A percentile compares a stretch with the other conserved stretches of the same genome.
Evolutionary conservation across 805 yeast genomes (phyloP).

Genomic region (Nakazawaea peltata): DNA sequence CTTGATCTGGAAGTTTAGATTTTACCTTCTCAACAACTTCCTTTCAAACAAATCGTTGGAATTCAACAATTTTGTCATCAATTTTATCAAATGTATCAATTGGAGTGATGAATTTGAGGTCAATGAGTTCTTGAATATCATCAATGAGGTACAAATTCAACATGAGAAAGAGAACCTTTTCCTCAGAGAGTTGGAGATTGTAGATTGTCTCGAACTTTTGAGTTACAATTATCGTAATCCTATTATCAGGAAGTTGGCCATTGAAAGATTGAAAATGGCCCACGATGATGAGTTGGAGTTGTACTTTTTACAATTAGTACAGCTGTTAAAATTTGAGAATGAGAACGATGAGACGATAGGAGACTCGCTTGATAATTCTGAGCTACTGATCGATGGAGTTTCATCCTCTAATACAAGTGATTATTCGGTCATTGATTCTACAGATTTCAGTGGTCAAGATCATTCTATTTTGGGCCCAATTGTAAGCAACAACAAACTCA

Average conservation of each 20-base stretch:
- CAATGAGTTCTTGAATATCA: constrained; percentile 52
- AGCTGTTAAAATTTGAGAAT: constrained; percentile 76
- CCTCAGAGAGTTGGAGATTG: constrained; percentile 23
- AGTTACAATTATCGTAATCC: constrained; percentile 71
- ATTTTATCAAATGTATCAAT: constrained; percentile 79
- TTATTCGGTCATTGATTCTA: constrained; percentile 21
- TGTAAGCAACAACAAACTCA: constrained; percentile 11
- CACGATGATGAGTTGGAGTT: constrained; percentile 73
- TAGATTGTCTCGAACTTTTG: constrained; percentile 57
- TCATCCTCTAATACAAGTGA: constrained; percentile 19
- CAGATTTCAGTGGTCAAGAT: constrained; percentile 1
- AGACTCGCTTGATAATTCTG: too few relatives aligned
- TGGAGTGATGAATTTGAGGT: constrained; percentile 84
- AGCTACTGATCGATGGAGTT: constrained; percentile 9
- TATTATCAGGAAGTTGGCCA: constrained; percentile 80
- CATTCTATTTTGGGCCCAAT: background rate
- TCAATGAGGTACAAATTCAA: constrained; percentile 20
- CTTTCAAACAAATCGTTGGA: constrained; percentile 21
- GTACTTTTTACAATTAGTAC: constrained; percentile 83
- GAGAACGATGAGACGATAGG: constrained; percentile 16
- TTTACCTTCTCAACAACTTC: constrained; percentile 57
- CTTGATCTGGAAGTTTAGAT: constrained; percentile 84
- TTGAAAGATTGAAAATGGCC: constrained; percentile 71
- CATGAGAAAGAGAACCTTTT: constrained; percentile 17
- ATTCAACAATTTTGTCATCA: constrained; percentile 32